Base-by-base conservation (phyloP, 495 filamentous ascomycete species). In the Trichocladium antarcticum region DNA sequence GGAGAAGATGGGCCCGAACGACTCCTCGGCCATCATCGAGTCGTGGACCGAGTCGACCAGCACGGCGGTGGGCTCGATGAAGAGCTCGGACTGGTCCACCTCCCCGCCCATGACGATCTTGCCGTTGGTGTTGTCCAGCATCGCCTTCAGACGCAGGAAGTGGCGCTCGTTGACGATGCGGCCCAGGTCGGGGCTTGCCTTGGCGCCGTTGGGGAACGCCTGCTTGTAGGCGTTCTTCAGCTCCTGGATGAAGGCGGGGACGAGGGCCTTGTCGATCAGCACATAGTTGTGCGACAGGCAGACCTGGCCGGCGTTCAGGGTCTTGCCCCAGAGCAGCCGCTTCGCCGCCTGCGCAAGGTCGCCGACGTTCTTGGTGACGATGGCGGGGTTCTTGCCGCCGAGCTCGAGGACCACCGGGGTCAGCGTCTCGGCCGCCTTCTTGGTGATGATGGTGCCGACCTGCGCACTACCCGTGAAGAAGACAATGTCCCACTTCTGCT, bases 401-500 rank as follows among this genome's bases (percentile, higher is more conserved):
- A 97, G 77, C 68, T 97, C 92, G 47, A 96, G 77, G 31, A 78
- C 74, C 17, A 94, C 84, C 0, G 92, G 92, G 5, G 92, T 97
- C 45, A 97, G 71, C 34, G 87, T 82, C 65, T 92, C 85, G 34
- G 92, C 90, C 5, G 92, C 92, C 53, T 92, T 92, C 69, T 88
- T 86, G 19, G 88, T 79, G 55, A 98, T 80, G 66, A 97, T 90
- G 39, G 74, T 85, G 43, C 85, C 92, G 32, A 96, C 89, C 31
- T 59, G 69, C 10, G 73, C 69, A 53, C 76, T 77, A 38, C 92
- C 92, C 14, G 92, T 98, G 71, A 94, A 98, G 71, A 93, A 90
- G 56, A 98, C 90, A 74, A 95, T 95, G 67, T 93, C 89, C 87
- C 89, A 98, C 58, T 88, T 88, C 67, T 89, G 78, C 42, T 88